These are phyloP conservation scores for Leptodontidium sp. DNA, from an alignment of 2,329 filamentous ascomycete genomes.

Conservation along the genomic window DNA sequence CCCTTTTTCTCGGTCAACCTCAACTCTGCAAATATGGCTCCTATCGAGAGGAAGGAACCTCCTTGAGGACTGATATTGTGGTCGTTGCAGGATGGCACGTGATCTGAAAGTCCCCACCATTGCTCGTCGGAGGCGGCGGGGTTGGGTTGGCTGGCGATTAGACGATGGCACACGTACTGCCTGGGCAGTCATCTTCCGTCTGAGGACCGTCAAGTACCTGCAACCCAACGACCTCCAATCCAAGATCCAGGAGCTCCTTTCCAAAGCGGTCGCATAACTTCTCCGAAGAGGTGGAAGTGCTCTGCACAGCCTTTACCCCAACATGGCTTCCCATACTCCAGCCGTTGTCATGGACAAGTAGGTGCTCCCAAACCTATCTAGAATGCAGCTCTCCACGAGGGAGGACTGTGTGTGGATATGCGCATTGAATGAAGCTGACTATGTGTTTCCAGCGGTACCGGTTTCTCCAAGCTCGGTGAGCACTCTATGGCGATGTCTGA, in stretches of 20 bases:
- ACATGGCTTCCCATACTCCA: slow-evolving; percentile 97
- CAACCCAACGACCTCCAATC: slow-evolving; percentile 24
- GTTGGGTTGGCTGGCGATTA: slow-evolving; percentile 28
- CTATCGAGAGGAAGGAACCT: slow-evolving; percentile 12
- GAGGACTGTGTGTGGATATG: neutral
- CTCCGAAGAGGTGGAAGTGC: slow-evolving; percentile 39
- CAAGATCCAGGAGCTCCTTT: slow-evolving; percentile 20
- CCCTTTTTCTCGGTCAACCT: neutral
- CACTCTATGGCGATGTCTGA: slow-evolving; percentile 9
- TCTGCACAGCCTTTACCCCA: slow-evolving; percentile 46
- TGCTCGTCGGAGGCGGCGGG: slow-evolving; percentile 23
- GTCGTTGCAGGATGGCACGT: slow-evolving; percentile 5
- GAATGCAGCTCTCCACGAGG: slow-evolving; percentile 24
- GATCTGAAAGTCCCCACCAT: slow-evolving; percentile 11
- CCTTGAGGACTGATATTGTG: neutral
- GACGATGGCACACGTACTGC: slow-evolving; percentile 34
- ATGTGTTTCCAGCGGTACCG: slow-evolving; percentile 80
- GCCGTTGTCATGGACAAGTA: slow-evolving; percentile 99
- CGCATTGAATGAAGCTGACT: slow-evolving; percentile 37
- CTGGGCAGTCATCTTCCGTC: slow-evolving; percentile 37
- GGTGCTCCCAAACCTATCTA: slow-evolving; percentile 54
- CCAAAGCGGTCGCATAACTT: slow-evolving; percentile 44
- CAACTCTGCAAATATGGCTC: neutral
- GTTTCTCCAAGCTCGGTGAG: slow-evolving; percentile 98
- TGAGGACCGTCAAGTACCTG: slow-evolving; percentile 21